Conservation (phyloP, 2,329 filamentous ascomycete species). For the Cyphellophora europaea region DNA sequence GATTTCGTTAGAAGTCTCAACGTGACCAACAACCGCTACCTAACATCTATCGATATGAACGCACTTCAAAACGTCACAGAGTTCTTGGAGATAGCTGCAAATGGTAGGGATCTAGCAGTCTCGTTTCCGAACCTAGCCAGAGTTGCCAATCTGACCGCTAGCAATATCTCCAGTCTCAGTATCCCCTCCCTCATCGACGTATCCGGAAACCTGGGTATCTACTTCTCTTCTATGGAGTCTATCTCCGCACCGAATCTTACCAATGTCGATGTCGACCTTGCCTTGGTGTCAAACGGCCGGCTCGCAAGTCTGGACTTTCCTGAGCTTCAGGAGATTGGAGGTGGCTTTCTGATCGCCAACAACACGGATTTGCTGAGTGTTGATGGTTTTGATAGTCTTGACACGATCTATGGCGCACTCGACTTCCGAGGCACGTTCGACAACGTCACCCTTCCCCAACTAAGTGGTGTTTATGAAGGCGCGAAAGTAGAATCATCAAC, state of each 20-base stretch:
- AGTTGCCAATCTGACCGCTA: constrained; percentile 70
- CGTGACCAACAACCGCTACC: constrained; percentile 80
- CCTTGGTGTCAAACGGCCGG: too few relatives aligned
- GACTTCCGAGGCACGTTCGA: constrained; percentile 78
- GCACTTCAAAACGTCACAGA: constrained; percentile 65
- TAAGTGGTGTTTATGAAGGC: constrained; percentile 60
- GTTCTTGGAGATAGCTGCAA: constrained; percentile 64
- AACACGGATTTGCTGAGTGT: constrained; percentile 66
- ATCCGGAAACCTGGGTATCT: constrained; percentile 72
- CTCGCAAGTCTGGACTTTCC: too few relatives aligned
- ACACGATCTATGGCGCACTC: constrained; percentile 67
- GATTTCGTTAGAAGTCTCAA: constrained; percentile 60
- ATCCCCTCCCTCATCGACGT: constrained; percentile 63
- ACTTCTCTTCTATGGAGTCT: constrained; percentile 40
- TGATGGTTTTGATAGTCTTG: constrained; percentile 57
- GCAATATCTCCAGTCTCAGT: constrained; percentile 64
- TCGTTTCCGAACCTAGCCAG: constrained; percentile 67
- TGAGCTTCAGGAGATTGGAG: constrained; percentile 56
- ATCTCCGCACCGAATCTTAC: constrained; percentile 7
- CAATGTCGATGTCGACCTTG: constrained; percentile 33
- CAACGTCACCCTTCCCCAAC: constrained; percentile 61
- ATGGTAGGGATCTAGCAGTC: constrained; percentile 61
- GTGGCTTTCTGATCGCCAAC: constrained; percentile 80
- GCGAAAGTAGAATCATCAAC: constrained; percentile 59
- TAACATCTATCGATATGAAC: constrained; percentile 62